Base-by-base conservation (phyloP, 169 alveolate species). In the Eimeria acervulina region DNA sequence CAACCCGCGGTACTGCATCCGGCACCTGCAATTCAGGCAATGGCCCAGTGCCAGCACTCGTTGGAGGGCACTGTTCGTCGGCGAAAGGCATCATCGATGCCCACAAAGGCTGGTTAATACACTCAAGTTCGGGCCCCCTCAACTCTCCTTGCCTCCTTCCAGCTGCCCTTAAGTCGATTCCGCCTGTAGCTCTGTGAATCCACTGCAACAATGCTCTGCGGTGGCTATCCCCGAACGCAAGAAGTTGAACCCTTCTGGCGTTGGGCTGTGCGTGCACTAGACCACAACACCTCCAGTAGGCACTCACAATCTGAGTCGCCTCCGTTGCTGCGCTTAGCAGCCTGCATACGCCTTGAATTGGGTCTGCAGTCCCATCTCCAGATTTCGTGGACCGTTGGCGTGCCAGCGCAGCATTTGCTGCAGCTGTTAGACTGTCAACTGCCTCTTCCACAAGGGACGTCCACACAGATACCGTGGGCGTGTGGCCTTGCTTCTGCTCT, bases 31-130 rank as follows among this genome's bases (percentile, higher is more conserved):
- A n/a, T 31, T 44, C 70, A 52, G 93, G 31, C 76, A 55, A 10
- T 19, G n/a, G 6, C 36, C 52, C 78, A 47, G 17, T 84, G 55
- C 40, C 47, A 5, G 1, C 51, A 36, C 31, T 55, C 5, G 93
- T 19, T 47, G 72, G 38, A n/a, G 47, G 33, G 10, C 59, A 0
- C 12, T 38, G 68, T 2, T 61, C 44, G 66, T 87, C 61, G 42
- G 94, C 81, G n/a, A 87, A 87, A 23, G 94, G 94, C 51, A 87
- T 63, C 94, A 36, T 55, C 17, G 94, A 87, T 40, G 94, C 94
- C 94, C 94, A 87, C 94, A 87, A 44, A 26, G 94, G 94, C 83
- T 87, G 81, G 31, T 28, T 61, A 63, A 55, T 38, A 63, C 78
- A 87, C 19, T 61, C 63, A n/a, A 61, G 52, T 31, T 87, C 83